Evolutionary conservation across 768 basidiomycete genomes (phyloP).

Genomic region (Mrakia frigida): DNA sequence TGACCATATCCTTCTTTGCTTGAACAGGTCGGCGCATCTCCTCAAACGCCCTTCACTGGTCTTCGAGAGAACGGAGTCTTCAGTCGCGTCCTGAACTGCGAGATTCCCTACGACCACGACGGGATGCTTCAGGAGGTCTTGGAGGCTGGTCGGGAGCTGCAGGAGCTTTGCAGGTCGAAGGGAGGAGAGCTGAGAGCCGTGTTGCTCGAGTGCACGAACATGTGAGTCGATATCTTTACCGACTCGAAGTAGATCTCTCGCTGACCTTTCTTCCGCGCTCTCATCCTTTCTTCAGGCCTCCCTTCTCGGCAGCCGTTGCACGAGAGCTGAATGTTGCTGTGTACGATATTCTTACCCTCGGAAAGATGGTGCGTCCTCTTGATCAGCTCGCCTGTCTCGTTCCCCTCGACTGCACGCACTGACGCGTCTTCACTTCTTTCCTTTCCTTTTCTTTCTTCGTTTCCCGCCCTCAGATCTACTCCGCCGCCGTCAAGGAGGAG

Average conservation of each 20-base stretch:
- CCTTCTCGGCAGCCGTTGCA: conserved; percentile 6
- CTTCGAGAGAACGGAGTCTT: conserved; percentile 34
- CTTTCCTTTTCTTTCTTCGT: not conserved
- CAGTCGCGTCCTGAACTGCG: conserved; percentile 33
- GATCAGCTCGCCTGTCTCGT: not conserved
- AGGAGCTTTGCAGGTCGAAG: not conserved
- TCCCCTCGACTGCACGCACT: not conserved
- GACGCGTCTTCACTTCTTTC: not conserved
- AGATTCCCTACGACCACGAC: conserved; percentile 35
- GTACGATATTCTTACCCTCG: conserved; percentile 19
- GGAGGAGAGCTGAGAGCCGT: conserved; percentile 35
- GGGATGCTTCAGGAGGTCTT: conserved; percentile 37
- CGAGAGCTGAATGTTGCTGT: conserved; percentile 11
- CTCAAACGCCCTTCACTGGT: conserved; percentile 34
- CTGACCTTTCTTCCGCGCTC: not conserved
- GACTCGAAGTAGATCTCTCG: not conserved
- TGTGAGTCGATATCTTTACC: conserved; percentile 2
- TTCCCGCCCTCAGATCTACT: not conserved
- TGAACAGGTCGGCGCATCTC: conserved; percentile 3
- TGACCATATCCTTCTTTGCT: not conserved
- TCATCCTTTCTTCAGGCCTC: not conserved
- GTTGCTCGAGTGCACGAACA: conserved; percentile 38
- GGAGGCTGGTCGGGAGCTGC: conserved; percentile 32
- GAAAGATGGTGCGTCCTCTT: not conserved
- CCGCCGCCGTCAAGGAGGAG: conserved; percentile 8